phyloP scores from a whole-genome alignment of 805 yeast genomes.

The Lachancea nothofagi region DNA sequence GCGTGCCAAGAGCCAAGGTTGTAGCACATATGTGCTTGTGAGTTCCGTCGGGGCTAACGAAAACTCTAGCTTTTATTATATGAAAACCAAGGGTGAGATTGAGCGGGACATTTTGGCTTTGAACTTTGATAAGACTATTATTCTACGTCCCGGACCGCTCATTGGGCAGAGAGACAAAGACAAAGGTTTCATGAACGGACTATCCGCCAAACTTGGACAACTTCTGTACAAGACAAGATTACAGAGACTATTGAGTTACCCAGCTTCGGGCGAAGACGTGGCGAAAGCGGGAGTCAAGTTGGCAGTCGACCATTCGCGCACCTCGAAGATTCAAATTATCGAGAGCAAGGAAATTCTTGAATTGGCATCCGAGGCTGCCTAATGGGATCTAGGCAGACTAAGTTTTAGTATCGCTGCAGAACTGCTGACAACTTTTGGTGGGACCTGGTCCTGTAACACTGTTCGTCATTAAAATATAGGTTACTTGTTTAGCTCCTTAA shows the following conservation, averaged over 20 bases:
- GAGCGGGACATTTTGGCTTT: slow-evolving; percentile 62
- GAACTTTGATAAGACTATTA: slow-evolving; percentile 64
- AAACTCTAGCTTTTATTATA: slow-evolving; percentile 53
- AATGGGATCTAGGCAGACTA: too few species aligned
- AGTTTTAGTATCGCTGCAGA: too few species aligned
- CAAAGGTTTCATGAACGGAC: slow-evolving; percentile 36
- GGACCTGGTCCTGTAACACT: too few species aligned
- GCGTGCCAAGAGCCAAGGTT: slow-evolving; percentile 67
- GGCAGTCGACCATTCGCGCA: slow-evolving; percentile 29
- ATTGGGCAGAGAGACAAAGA: slow-evolving; percentile 54
- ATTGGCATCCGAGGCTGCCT: too few species aligned
- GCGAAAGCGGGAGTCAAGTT: slow-evolving; percentile 49
- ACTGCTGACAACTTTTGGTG: too few species aligned
- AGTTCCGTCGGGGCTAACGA: slow-evolving; percentile 61
- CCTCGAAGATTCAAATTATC: slow-evolving; percentile 29
- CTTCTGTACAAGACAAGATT: slow-evolving; percentile 33
- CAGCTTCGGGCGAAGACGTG: slow-evolving; percentile 62
- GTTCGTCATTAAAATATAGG: too few species aligned
- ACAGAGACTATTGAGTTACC: slow-evolving; percentile 35
- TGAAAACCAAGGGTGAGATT: slow-evolving; percentile 65
- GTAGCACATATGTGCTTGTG: slow-evolving; percentile 60
- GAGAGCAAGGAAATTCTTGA: slow-evolving; percentile 28
- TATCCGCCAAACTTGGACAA: slow-evolving; percentile 32
- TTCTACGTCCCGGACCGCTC: slow-evolving; percentile 71
- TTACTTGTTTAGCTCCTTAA: too few species aligned